Conservation (phyloP, 805 yeast species). For the Barnettozyma sucrosica region DNA sequence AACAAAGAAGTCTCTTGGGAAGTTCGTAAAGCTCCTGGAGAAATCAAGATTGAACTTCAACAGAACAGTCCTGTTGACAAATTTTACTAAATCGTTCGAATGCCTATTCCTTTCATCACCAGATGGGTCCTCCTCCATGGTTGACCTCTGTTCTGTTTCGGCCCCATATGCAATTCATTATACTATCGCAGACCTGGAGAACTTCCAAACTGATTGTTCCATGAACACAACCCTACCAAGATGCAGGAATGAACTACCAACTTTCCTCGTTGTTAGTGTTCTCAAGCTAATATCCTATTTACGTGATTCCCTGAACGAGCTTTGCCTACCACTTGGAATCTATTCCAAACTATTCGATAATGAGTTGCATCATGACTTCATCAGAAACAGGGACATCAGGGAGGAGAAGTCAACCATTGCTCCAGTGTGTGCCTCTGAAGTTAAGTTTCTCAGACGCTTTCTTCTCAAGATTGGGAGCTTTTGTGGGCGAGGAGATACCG, state of each 20-base stretch:
- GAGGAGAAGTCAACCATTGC: background rate
- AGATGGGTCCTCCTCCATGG: background rate
- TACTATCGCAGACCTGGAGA: background rate
- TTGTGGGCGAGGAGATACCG: background rate
- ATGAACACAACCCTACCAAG: background rate
- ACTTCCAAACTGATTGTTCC: background rate
- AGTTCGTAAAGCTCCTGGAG: slow-evolving; percentile 4
- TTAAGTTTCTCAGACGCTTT: background rate
- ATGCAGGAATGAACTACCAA: background rate
- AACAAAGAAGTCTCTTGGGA: background rate
- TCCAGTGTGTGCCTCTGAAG: background rate
- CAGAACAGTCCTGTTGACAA: background rate
- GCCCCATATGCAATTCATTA: background rate
- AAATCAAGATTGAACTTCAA: background rate
- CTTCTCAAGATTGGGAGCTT: background rate
- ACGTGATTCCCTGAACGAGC: slow-evolving; percentile 1
- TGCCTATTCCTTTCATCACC: background rate
- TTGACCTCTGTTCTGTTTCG: background rate
- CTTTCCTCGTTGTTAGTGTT: background rate
- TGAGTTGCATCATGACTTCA: slow-evolving; percentile 1
- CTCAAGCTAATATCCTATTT: slow-evolving; percentile 1
- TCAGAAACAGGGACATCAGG: background rate
- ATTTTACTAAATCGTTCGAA: background rate
- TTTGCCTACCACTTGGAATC: background rate
- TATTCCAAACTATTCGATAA: background rate